A percentile compares a stretch with the other conserved stretches of the same genome.
These are phyloP conservation scores for Suhomyces chickasaworum DNA, from an alignment of 1,139 yeast genomes.

Conservation along the genomic window DNA sequence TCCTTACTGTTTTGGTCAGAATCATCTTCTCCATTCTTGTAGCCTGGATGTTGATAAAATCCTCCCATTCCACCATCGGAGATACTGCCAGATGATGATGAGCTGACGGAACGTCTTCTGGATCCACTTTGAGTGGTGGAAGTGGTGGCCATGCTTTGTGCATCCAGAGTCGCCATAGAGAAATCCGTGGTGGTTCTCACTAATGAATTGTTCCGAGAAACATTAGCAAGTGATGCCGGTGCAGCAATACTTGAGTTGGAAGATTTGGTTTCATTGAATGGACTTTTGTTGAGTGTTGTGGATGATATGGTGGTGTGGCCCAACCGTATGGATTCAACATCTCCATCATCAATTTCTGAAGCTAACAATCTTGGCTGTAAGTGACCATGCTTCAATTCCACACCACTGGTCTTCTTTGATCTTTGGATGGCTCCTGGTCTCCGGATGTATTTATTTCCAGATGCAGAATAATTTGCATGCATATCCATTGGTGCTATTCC, in stretches of 20 bases:
- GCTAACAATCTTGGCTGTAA: slow-evolving; percentile 74
- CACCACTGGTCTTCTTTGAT: slow-evolving; percentile 45
- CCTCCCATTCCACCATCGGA: slow-evolving; percentile 33
- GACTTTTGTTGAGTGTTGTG: slow-evolving; percentile 9
- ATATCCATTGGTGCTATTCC: slow-evolving; percentile 56
- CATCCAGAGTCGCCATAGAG: slow-evolving; percentile 23
- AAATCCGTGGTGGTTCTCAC: slow-evolving; percentile 35
- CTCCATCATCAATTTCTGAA: slow-evolving; percentile 74
- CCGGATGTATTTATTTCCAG: slow-evolving; percentile 37
- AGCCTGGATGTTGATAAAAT: slow-evolving; percentile 49
- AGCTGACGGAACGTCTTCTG: slow-evolving; percentile 23
- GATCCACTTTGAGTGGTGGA: slow-evolving; percentile 14
- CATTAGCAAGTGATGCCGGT: slow-evolving; percentile 16
- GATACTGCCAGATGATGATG: slow-evolving; percentile 31
- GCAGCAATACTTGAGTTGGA: slow-evolving; percentile 27
- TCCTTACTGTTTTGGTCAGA: slow-evolving; percentile 22
- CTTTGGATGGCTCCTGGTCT: slow-evolving; percentile 32
- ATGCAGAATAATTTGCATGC: slow-evolving; percentile 28
- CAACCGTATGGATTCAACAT: slow-evolving; percentile 21
- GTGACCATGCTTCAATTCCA: slow-evolving; percentile 75
- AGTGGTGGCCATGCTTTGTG: slow-evolving; percentile 26
- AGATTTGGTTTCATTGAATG: slow-evolving; percentile 21
- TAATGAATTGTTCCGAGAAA: slow-evolving; percentile 28
- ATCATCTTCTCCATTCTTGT: slow-evolving; percentile 33
- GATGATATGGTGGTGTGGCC: slow-evolving; percentile 6